phyloP scores from a whole-genome alignment of 768 basidiomycete genomes.

The Trametes cubensis region DNA sequence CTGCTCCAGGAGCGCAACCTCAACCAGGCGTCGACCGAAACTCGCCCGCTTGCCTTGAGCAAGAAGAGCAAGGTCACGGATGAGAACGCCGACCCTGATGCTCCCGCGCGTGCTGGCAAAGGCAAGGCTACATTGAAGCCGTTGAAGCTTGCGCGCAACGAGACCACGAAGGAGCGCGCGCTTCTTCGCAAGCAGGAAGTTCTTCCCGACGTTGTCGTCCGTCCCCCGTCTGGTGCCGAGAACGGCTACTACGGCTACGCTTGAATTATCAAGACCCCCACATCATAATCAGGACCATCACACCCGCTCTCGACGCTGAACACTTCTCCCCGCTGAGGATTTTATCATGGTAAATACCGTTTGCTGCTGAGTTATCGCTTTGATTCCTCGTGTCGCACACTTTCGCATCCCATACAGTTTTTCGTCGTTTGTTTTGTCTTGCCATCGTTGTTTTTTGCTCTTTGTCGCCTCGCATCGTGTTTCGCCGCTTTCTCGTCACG shows the following conservation, averaged over 20 bases:
- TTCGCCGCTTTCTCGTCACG: constrained; percentile 13
- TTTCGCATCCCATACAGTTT: constrained; percentile 1
- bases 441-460: constrained; percentile 6
- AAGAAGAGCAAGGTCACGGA: constrained; percentile 46
- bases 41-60: constrained; percentile 58
- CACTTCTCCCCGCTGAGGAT: constrained; percentile 19
- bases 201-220: constrained; percentile 61
- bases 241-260: constrained; percentile 49
- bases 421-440: constrained; percentile 13
- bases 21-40: constrained; percentile 40
- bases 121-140: constrained; percentile 57
- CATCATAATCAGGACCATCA: background rate
- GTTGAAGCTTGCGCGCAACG: constrained; percentile 60
- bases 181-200: constrained; percentile 56
- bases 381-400: constrained; percentile 11
- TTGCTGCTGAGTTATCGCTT: constrained; percentile 26
- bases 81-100: constrained; percentile 29
- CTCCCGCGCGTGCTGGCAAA: constrained; percentile 40
- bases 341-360: constrained; percentile 16
- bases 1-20: constrained; percentile 62
- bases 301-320: constrained; percentile 8
- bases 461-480: background rate
- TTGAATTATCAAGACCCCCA: constrained; percentile 20
- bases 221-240: constrained; percentile 58
- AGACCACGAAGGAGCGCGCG: constrained; percentile 65